Conservation (phyloP, 805 yeast species). For the Isabelozyma pseudorhagii region DNA sequence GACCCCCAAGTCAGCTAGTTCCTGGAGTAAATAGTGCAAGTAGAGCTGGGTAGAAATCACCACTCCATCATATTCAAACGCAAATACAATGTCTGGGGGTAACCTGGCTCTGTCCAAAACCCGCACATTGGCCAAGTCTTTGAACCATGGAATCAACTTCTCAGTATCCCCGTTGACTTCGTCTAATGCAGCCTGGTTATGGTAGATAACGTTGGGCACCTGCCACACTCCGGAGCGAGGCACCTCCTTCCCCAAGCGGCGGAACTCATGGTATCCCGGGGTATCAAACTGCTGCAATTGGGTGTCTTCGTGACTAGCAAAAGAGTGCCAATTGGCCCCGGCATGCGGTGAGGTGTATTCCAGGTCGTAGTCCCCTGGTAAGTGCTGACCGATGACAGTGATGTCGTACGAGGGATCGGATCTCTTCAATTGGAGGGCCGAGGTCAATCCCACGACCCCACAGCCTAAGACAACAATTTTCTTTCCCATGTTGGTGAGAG, state of each 20-base stretch:
- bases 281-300: slow-evolving; percentile 42
- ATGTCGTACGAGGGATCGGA: slow-evolving; percentile 17
- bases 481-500: background rate
- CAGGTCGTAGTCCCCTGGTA: slow-evolving; percentile 54
- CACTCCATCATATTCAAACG: slow-evolving; percentile 50
- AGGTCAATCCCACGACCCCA: slow-evolving; percentile 37
- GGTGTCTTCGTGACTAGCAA: slow-evolving; percentile 43
- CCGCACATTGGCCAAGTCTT: slow-evolving; percentile 37
- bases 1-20: slow-evolving; percentile 47
- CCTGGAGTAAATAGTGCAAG: slow-evolving; percentile 48
- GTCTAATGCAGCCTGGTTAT: slow-evolving; percentile 8
- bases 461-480: slow-evolving; percentile 24
- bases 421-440: slow-evolving; percentile 29
- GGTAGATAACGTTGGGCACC: slow-evolving; percentile 13
- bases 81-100: slow-evolving; percentile 41
- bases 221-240: slow-evolving; percentile 50
- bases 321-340: slow-evolving; percentile 70
- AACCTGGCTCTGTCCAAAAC: slow-evolving; percentile 19
- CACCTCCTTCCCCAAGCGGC: slow-evolving; percentile 41
- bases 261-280: slow-evolving; percentile 46
- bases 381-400: slow-evolving; percentile 30
- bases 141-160: slow-evolving; percentile 44
- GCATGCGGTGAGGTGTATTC: slow-evolving; percentile 66
- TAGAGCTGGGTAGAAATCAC: slow-evolving; percentile 60
- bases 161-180: slow-evolving; percentile 3